A percentile compares a stretch with the other conserved stretches of the same genome.
These are phyloP conservation scores for Kickxella alabastrina DNA, from an alignment of 192 early-diverging fungal genomes.

Conservation along the genomic window DNA sequence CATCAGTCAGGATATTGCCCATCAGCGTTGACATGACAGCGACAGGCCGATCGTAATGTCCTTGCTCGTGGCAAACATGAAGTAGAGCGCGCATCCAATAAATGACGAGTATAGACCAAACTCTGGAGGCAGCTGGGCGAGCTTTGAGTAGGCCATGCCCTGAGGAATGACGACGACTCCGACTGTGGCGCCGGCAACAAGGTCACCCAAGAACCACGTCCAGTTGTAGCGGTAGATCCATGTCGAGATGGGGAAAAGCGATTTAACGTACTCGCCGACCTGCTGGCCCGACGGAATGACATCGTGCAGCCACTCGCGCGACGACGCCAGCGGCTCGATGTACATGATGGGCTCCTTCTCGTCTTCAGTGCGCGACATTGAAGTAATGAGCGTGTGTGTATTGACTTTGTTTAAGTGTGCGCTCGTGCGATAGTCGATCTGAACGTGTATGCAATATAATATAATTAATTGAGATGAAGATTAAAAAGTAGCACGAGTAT, in stretches of 20 bases:
- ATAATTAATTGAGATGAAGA: no score
- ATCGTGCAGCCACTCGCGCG: conserved; percentile 28
- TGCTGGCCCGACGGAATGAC: conserved; percentile 18
- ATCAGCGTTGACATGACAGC: conserved; percentile 76
- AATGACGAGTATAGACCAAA: conserved; percentile 77
- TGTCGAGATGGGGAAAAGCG: conserved; percentile 45
- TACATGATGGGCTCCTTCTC: conserved; percentile 18
- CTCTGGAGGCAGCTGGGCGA: conserved; percentile 66
- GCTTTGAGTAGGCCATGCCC: conserved; percentile 69
- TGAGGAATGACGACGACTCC: conserved; percentile 73
- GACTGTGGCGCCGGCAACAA: conserved; percentile 71
- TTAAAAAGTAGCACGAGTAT: no score
- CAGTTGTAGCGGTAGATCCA: conserved; percentile 54
- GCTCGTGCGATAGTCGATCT: no score
- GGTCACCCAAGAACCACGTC: conserved; percentile 63
- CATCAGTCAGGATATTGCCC: conserved; percentile 58
- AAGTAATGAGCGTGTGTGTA: no score
- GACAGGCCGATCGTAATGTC: conserved; percentile 71
- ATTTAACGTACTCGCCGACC: conserved; percentile 17
- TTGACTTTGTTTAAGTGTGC: no score
- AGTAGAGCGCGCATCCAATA: conserved; percentile 65
- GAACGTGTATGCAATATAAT: no score
- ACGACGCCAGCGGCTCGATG: conserved; percentile 42
- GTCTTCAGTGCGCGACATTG: no score
- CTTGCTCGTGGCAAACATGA: conserved; percentile 70